A percentile compares a stretch with the other conserved stretches of the same genome.
Conservation (phyloP, 2,329 filamentous ascomycete genomes). For the Alternaria arbusti region DNA sequence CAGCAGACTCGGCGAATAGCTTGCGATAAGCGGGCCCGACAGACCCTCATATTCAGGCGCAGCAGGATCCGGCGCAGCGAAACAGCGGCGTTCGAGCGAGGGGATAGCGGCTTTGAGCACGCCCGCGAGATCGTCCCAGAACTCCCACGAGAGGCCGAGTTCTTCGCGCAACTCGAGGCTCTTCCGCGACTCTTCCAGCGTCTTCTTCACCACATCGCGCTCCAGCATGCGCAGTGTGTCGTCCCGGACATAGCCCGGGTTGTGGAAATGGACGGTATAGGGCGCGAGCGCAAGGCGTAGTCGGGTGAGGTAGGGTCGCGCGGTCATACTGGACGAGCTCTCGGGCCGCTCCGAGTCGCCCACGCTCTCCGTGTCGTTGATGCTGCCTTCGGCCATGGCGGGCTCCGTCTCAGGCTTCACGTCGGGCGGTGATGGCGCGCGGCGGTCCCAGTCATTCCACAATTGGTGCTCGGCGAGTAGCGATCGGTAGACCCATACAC, state of each 20-base stretch:
- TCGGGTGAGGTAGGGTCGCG: conserved; percentile 51
- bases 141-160: conserved; percentile 61
- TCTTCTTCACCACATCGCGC: conserved; percentile 62
- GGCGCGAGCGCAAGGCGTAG: conserved; percentile 55
- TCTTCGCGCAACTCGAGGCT: conserved; percentile 63
- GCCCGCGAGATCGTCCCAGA: conserved; percentile 66
- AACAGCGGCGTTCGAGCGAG: conserved; percentile 66
- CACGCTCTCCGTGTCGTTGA: conserved; percentile 18
- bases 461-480: conserved; percentile 28
- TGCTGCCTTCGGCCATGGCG: conserved; percentile 7
- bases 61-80: conserved; percentile 64
- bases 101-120: conserved; percentile 66
- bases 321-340: conserved; percentile 13
- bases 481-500: conserved; percentile 34
- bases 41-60: conserved; percentile 64
- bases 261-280: conserved; percentile 66
- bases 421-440: not conserved
- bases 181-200: conserved; percentile 63
- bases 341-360: conserved; percentile 21
- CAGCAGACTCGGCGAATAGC: conserved; percentile 63
- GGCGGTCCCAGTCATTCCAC: conserved; percentile 29
- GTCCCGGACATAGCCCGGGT: conserved; percentile 65
- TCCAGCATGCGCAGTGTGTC: conserved; percentile 65
- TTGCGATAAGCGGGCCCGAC: conserved; percentile 66
- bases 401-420: conserved; percentile 9